phyloP scores from a whole-genome alignment of 306 rosid species.

The Castanea mollissima region DNA sequence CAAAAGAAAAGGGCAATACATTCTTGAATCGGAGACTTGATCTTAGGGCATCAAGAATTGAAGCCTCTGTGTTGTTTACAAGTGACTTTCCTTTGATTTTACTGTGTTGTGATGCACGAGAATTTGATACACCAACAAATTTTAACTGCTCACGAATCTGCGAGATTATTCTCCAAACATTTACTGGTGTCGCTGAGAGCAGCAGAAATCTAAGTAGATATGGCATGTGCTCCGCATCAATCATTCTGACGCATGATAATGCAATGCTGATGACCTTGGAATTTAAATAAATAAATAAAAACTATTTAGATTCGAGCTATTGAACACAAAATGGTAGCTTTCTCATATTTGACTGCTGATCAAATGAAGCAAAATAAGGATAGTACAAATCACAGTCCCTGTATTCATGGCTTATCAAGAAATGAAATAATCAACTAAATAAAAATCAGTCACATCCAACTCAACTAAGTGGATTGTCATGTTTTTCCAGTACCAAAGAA shows the following conservation, averaged over 20 bases:
- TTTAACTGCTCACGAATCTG: conserved; percentile 37
- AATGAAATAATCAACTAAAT: neutral
- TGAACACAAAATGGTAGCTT: neutral
- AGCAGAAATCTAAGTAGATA: conserved; percentile 36
- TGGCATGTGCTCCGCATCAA: conserved; percentile 37
- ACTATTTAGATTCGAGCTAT: neutral
- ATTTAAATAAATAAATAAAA: neutral
- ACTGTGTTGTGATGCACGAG: conserved; percentile 17
- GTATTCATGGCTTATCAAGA: neutral
- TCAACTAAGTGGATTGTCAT: neutral
- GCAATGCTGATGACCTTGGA: conserved; percentile 33
- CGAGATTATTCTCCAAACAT: conserved; percentile 31
- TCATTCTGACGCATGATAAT: conserved; percentile 37
- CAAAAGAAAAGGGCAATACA: conserved; percentile 7
- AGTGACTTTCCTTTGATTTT: conserved; percentile 35
- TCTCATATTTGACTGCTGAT: too few relatives aligned
- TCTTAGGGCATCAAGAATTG: conserved; percentile 40
- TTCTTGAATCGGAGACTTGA: conserved; percentile 38
- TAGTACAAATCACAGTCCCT: neutral
- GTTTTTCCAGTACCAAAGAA: neutral
- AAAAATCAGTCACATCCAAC: neutral
- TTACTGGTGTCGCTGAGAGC: conserved; percentile 34
- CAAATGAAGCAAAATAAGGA: too few relatives aligned
- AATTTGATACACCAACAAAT: conserved; percentile 31
- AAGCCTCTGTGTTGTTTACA: conserved; percentile 27